phyloP scores from a whole-genome alignment of 768 basidiomycete genomes.

The Russula ochroleuca region DNA sequence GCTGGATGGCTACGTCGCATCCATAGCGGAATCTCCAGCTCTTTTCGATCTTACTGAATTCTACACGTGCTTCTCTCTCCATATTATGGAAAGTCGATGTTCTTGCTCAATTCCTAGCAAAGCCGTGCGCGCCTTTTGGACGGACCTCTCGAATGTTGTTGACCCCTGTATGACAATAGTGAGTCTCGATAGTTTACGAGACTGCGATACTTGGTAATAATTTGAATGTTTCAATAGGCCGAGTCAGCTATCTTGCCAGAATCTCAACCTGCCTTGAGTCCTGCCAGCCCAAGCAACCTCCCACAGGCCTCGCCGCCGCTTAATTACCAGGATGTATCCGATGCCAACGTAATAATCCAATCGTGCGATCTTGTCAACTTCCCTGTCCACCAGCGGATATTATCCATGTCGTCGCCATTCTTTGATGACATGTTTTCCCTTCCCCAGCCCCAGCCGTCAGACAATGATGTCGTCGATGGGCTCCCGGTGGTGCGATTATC shows the following conservation, averaged over 20 bases:
- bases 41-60: slow-evolving; percentile 3
- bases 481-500: slow-evolving; percentile 12
- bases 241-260: neutral
- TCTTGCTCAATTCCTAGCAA: neutral
- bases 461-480: neutral
- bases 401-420: slow-evolving; percentile 14
- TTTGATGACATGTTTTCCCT: slow-evolving; percentile 26
- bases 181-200: neutral
- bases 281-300: no score
- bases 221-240: neutral
- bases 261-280: neutral
- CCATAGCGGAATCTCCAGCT: neutral
- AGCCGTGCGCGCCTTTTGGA: slow-evolving; percentile 2
- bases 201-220: neutral
- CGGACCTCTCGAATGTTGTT: neutral
- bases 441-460: slow-evolving; percentile 4
- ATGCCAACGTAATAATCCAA: slow-evolving; percentile 4
- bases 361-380: slow-evolving; percentile 17
- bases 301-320: neutral
- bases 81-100: neutral
- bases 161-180: slow-evolving; percentile 3
- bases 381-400: slow-evolving; percentile 14
- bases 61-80: neutral
- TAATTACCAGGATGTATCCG: neutral
- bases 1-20: neutral